phyloP scores from a whole-genome alignment of 2,329 filamentous ascomycete genomes.

The Coccinonectria pachysandricola region DNA sequence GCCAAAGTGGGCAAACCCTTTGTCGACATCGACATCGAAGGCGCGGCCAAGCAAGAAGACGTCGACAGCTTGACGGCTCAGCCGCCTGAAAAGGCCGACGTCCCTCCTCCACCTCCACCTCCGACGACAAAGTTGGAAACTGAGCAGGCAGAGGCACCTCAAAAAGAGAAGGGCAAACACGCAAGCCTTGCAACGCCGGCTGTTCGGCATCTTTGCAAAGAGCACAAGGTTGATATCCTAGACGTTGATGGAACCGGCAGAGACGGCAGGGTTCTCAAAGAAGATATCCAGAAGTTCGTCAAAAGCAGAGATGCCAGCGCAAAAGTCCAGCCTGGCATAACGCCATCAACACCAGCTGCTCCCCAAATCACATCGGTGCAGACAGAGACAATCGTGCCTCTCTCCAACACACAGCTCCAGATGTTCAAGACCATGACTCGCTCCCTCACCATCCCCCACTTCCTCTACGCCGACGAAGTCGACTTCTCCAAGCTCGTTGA shows the following conservation, averaged over 20 bases:
- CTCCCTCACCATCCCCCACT: slow-evolving; percentile 85
- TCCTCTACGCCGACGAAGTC: slow-evolving; percentile 86
- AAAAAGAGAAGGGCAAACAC: slow-evolving; percentile 47
- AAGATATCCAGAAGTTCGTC: slow-evolving; percentile 71
- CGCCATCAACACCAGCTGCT: slow-evolving; percentile 11
- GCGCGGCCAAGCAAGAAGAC: slow-evolving; percentile 46
- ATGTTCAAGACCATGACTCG: slow-evolving; percentile 99
- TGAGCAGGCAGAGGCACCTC: slow-evolving; percentile 2
- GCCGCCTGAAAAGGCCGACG: slow-evolving; percentile 20
- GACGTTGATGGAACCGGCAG: slow-evolving; percentile 77
- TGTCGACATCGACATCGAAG: slow-evolving; percentile 88
- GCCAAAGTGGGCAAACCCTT: slow-evolving; percentile 90
- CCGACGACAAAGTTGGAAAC: slow-evolving; percentile 4
- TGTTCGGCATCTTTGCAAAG: slow-evolving; percentile 77
- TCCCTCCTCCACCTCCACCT: slow-evolving; percentile 14
- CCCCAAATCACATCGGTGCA: slow-evolving; percentile 33
- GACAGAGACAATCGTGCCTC: slow-evolving; percentile 55
- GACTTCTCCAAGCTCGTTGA: slow-evolving; percentile 67
- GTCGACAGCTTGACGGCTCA: slow-evolving; percentile 25
- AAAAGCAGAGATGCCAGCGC: slow-evolving; percentile 38
- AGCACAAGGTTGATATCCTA: slow-evolving; percentile 65
- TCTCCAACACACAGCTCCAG: slow-evolving; percentile 72
- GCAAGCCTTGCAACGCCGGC: slow-evolving; percentile 80
- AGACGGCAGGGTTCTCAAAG: slow-evolving; percentile 84
- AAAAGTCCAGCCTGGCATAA: slow-evolving; percentile 11